Base-by-base conservation (phyloP, 2,329 filamentous ascomycete species). In the Sporothrix humicola region DNA sequence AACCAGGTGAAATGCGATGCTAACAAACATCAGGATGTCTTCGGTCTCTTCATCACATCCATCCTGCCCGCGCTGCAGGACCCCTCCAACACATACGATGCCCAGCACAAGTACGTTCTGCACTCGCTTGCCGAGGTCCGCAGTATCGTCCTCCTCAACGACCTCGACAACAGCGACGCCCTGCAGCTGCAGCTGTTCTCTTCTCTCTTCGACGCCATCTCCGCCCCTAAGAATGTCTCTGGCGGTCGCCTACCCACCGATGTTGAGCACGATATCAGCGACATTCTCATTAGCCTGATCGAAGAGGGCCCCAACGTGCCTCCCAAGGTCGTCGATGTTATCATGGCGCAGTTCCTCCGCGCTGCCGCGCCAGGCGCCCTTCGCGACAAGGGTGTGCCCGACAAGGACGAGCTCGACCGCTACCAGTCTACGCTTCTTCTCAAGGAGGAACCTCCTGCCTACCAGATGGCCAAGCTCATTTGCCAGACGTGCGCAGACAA, bases 401-500 rank as follows among this genome's bases (percentile, higher is more conserved):
- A 85, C 72, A 82, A 87, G 77, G 78, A 83, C 23, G 86, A 89
- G 46, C 79, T 90, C 10, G 93, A 95, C 79, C 89, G 90, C 58
- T 94, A 90, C 78, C 95, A 97, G 80, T 93, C 91, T 0, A 97
- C 93, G 0, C 86, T 97, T 20, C 85, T 93, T n/a, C 85, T 93
- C 71, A 97, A 97, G 79, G 92, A 96, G 76, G 92, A 97, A 73
- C 95, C 96, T 1, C 90, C 94, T 17, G 95, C 96, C 1, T 99
- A 99, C 83, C 92, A 96, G 79, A 97, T 98, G 92, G 95, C 96
- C 26, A 97, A 97, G 82, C 93, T 93, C 2, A 91, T 99, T 61
- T 99, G 96, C 84, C 96, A 94, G 78, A 89, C 89, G 20, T 97
- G 91, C 77, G 90, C 93, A 0, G 95, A 98, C 77, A 97, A 97